A percentile compares a stretch with the other conserved stretches of the same genome.
Conservation (phyloP, 192 early-diverging fungal genomes). For the Linderina pennispora region DNA sequence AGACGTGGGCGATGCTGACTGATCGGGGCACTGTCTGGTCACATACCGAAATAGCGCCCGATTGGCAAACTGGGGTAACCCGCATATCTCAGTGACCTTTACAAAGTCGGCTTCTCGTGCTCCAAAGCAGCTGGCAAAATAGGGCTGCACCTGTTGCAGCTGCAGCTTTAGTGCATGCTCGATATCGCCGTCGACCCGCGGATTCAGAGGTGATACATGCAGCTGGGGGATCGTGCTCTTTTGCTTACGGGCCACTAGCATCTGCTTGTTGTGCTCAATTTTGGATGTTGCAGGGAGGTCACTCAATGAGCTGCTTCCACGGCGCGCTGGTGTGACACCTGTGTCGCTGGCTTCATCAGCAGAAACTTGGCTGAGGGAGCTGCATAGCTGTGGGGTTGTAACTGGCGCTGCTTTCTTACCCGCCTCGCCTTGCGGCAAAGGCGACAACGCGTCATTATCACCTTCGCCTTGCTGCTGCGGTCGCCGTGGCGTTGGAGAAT, state of each 20-base stretch:
- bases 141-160: slow-evolving; percentile 21
- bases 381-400: too few species aligned
- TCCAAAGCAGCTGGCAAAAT: slow-evolving; percentile 44
- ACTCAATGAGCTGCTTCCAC: slow-evolving; percentile 7
- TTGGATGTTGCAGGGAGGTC: slow-evolving; percentile 1
- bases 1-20: slow-evolving; percentile 1
- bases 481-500: slow-evolving; percentile 31
- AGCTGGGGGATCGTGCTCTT: slow-evolving; percentile 23
- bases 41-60: slow-evolving; percentile 53
- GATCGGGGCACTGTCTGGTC: slow-evolving; percentile 8
- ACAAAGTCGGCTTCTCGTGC: slow-evolving; percentile 46
- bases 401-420: too few species aligned
- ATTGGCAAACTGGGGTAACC: slow-evolving; percentile 62
- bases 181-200: slow-evolving; percentile 16
- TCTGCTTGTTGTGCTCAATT: slow-evolving; percentile 15
- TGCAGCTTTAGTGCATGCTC: slow-evolving; percentile 17
- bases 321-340: slow-evolving; percentile 3
- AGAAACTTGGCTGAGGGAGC: too few species aligned
- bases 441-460: too few species aligned
- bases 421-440: too few species aligned
- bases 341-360: not conserved
- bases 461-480: too few species aligned
- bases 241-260: slow-evolving; percentile 2
- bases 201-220: slow-evolving; percentile 25
- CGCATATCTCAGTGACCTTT: slow-evolving; percentile 49